Percentiles rank a stretch among this genome's conserved stretches.
Conservation (phyloP, 176 grass and related monocot genomes). For the Eleusine indica region DNA sequence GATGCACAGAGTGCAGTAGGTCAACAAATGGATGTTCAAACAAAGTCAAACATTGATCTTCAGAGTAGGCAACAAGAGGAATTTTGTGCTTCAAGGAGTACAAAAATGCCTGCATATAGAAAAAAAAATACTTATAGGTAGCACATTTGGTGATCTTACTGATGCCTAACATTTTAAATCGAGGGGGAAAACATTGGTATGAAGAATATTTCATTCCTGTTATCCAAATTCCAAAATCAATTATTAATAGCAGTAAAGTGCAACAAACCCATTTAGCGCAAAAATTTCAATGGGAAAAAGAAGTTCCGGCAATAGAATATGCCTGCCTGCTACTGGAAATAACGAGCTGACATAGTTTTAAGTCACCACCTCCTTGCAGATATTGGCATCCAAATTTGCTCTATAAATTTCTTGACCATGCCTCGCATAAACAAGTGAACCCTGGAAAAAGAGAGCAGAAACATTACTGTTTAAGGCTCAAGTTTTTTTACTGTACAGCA, state of each 20-base stretch:
- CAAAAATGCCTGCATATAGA: conserved; percentile 65
- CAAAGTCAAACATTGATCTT: conserved; percentile 74
- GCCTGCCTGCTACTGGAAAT: conserved; percentile 1
- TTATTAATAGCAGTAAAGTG: too few relatives aligned
- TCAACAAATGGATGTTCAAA: conserved; percentile 77
- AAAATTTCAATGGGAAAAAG: neutral
- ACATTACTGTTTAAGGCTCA: neutral
- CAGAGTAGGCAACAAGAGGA: conserved; percentile 72
- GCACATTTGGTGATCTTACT: neutral
- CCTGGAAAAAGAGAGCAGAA: conserved; percentile 54
- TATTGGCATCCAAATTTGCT: conserved; percentile 64
- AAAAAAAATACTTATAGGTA: conserved; percentile 9
- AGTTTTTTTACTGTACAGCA: too few relatives aligned
- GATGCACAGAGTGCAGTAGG: conserved; percentile 56
- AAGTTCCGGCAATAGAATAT: conserved; percentile 21
- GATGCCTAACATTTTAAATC: neutral
- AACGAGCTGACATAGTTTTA: conserved; percentile 29
- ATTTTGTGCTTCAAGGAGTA: conserved; percentile 82
- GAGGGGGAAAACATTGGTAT: neutral
- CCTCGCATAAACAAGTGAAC: conserved; percentile 80
- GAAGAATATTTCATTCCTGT: neutral
- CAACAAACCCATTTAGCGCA: too few relatives aligned
- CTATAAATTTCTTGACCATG: conserved; percentile 72
- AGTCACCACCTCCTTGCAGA: conserved; percentile 75
- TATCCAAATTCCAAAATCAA: conserved; percentile 15